phyloP scores from a whole-genome alignment of 23 red algal genomes.

The Gracilaria vermiculophylla region DNA sequence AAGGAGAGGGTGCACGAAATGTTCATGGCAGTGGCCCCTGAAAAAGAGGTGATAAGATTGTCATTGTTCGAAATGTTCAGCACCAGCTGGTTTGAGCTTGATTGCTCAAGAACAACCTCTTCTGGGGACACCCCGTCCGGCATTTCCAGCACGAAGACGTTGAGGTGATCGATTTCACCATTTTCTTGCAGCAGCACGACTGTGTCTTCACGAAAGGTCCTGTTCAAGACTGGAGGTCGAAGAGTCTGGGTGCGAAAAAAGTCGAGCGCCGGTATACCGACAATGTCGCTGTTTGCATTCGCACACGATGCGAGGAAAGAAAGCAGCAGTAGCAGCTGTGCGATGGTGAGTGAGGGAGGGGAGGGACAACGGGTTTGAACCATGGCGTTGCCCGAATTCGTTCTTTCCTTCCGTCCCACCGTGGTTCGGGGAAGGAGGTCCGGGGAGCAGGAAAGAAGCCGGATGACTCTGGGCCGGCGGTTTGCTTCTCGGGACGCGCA shows the following conservation, averaged over 20 bases:
- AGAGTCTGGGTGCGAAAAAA: not conserved
- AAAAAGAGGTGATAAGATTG: slow-evolving; percentile 42
- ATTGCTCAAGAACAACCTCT: slow-evolving; percentile 48
- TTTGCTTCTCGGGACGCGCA: too few species aligned
- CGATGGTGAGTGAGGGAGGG: not conserved
- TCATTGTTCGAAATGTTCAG: slow-evolving; percentile 29
- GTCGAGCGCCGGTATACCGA: not conserved
- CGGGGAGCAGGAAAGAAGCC: not conserved
- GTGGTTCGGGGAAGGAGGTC: not conserved
- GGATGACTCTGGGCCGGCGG: not conserved
- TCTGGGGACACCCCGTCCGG: slow-evolving; percentile 6
- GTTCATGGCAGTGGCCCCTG: slow-evolving; percentile 10
- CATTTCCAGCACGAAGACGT: slow-evolving; percentile 34
- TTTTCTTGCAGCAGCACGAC: slow-evolving; percentile 44
- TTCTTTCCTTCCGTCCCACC: not conserved
- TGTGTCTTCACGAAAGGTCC: slow-evolving; percentile 14
- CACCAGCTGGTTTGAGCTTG: slow-evolving; percentile 44
- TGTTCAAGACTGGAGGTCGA: slow-evolving; percentile 28
- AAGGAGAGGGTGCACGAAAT: slow-evolving; percentile 45
- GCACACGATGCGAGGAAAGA: not conserved
- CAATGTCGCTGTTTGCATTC: not conserved
- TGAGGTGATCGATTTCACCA: slow-evolving; percentile 40
- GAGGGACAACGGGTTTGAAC: not conserved
- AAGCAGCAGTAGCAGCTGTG: not conserved
- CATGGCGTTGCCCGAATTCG: not conserved